Conservation (phyloP, 2,329 filamentous ascomycete genomes). For the Colletotrichum sp. region DNA sequence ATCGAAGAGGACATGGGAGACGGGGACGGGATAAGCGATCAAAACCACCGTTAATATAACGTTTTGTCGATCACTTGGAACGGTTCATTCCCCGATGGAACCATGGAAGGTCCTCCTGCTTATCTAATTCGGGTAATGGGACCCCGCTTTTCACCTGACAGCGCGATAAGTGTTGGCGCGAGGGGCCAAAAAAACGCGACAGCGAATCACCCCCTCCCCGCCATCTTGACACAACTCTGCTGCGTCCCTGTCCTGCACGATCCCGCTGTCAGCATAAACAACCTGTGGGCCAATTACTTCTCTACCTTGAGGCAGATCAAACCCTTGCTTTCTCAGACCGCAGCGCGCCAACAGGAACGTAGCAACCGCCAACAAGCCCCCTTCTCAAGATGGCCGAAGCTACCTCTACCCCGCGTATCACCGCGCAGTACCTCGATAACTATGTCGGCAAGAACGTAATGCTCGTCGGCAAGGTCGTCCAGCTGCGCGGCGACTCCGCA, state of each 20-base stretch:
- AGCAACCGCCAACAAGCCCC: not conserved
- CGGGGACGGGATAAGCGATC: not conserved
- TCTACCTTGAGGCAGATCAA: not conserved
- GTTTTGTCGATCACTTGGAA: slow-evolving; percentile 8
- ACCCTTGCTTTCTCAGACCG: not conserved
- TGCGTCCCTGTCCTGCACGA: not conserved
- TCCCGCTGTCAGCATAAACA: not conserved
- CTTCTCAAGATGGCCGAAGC: slow-evolving; percentile 66
- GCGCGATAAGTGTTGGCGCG: slow-evolving; percentile 9
- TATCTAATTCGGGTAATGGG: not conserved
- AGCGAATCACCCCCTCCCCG: not conserved
- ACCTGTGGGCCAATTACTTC: not conserved
- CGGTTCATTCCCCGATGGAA: not conserved
- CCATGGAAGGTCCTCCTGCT: not conserved
- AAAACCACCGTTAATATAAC: slow-evolving; percentile 9
- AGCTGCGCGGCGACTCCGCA: slow-evolving; percentile 81
- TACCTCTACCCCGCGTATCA: slow-evolving; percentile 79
- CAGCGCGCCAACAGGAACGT: not conserved
- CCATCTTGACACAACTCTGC: not conserved
- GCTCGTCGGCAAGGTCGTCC: slow-evolving; percentile 82
- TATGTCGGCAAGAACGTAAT: slow-evolving; percentile 80
- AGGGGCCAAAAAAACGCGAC: not conserved
- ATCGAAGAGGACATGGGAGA: not conserved
- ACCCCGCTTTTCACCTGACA: slow-evolving; percentile 9
- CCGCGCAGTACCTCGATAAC: slow-evolving; percentile 76